These are phyloP conservation scores for Epichloe elymi DNA, from an alignment of 2,329 filamentous ascomycete genomes.

Conservation along the genomic window DNA sequence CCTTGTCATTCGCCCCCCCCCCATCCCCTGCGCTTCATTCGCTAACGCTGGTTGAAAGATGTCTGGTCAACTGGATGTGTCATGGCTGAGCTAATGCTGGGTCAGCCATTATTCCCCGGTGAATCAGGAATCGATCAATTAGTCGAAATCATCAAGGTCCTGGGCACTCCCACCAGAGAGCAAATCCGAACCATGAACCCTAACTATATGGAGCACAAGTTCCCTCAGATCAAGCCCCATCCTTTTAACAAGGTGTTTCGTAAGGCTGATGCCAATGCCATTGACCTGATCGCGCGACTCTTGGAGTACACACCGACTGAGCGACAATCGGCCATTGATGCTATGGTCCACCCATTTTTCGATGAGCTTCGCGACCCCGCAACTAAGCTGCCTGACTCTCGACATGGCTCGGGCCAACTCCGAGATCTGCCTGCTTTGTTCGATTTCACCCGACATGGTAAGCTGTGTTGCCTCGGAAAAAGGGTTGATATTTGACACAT, in stretches of 20 bases:
- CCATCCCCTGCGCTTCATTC: neutral
- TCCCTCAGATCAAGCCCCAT: conserved; percentile 98
- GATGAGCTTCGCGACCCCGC: conserved; percentile 88
- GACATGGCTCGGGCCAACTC: conserved; percentile 67
- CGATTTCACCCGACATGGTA: conserved; percentile 90
- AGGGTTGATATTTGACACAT: neutral
- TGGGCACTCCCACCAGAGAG: conserved; percentile 90
- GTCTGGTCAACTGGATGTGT: conserved; percentile 99
- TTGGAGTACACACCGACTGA: conserved; percentile 97
- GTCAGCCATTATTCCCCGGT: conserved; percentile 92
- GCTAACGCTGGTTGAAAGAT: conserved; percentile 45
- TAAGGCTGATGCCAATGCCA: conserved; percentile 83
- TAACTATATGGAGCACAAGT: conserved; percentile 99
- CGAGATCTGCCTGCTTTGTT: conserved; percentile 81
- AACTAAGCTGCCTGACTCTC: conserved; percentile 86
- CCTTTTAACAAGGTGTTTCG: conserved; percentile 99
- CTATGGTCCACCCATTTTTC: conserved; percentile 98
- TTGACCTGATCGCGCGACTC: conserved; percentile 85
- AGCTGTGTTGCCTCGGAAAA: conserved; percentile 18
- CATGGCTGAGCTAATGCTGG: conserved; percentile 98
- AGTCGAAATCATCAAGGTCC: conserved; percentile 98
- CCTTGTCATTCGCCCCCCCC: conserved; percentile 4
- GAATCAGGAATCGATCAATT: conserved; percentile 98
- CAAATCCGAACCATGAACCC: conserved; percentile 99
- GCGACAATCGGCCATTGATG: conserved; percentile 82